Evolutionary conservation across 106 monocot species (phyloP), one percentile per base, ranked within the genome.

Genomic region (Acorus gramineus): DNA sequence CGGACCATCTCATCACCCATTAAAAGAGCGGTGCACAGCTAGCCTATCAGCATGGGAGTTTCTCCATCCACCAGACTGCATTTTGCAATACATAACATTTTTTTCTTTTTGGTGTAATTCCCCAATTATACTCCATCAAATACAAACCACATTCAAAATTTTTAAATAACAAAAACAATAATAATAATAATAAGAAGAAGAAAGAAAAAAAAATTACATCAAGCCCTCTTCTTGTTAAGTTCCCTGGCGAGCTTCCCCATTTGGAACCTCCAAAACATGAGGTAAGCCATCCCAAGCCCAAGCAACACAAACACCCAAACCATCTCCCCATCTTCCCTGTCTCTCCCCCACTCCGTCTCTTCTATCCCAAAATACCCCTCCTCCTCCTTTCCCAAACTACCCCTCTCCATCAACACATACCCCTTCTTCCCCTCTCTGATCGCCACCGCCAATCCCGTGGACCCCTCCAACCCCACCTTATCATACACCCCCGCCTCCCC

Each of bases 221-320:
- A 86, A 47, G 73, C 71, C 49, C 69, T 79, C 78, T 95, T 95
- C 80, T 90, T 95, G 80, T 87, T 90, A 70, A 95, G 58, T 50
- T 67, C 67, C 43, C 53, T 43, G 2, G 72, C 87, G 11, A 95
- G 79, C 58, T 76, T 59, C 58, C 85, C 45, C 95, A 95, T 95
- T 82, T 95, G 90, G 49, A 95, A 84, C 69, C 95, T 86, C 95
- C 95, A 95, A 58, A 66, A 90, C 54, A 78, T 14, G 54, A 95
- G 90, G 10, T 82, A 76, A n/a, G 71, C 82, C 47, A 96, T 49
- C 3, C 85, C 95, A 14, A 85, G 43, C 2, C 90, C 90, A 6
- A 90, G 3, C 66, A 87, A 57, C 13, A 90, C 74, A 61, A 96
- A 45, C 2, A 52, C 71, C 82, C 75, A 71, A 7, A 87, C 57